phyloP scores from a whole-genome alignment of 2,329 filamentous ascomycete species.

The Aspergillus spinulosporus region DNA sequence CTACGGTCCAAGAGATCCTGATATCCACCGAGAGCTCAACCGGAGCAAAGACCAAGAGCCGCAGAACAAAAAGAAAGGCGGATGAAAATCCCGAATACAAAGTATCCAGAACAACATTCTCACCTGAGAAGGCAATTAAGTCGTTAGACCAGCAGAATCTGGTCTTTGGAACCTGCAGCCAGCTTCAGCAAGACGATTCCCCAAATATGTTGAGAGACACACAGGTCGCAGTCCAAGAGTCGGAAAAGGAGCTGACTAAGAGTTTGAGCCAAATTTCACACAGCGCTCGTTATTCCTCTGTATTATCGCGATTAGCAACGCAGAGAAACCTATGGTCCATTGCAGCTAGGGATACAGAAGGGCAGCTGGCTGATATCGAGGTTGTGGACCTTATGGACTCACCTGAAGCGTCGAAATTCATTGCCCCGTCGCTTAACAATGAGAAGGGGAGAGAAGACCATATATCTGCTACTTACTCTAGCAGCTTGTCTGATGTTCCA shows the following conservation, averaged over 20 bases:
- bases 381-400: conserved; percentile 60
- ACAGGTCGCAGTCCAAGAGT: conserved; percentile 34
- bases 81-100: conserved; percentile 27
- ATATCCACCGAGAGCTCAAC: conserved; percentile 1
- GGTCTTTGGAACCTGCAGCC: conserved; percentile 83
- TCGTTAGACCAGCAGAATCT: conserved; percentile 71
- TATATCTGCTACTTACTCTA: not conserved
- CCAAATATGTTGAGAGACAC: conserved; percentile 54
- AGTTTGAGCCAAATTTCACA: not conserved
- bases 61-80: conserved; percentile 21
- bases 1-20: conserved; percentile 10
- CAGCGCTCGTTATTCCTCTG: conserved; percentile 11
- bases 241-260: conserved; percentile 25
- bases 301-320: conserved; percentile 29
- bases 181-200: conserved; percentile 72
- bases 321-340: conserved; percentile 66
- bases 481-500: not conserved
- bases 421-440: conserved; percentile 10
- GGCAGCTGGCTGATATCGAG: conserved; percentile 64
- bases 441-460: not conserved
- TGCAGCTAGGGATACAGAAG: conserved; percentile 65
- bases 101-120: conserved; percentile 57
- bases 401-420: conserved; percentile 16
- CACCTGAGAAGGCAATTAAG: conserved; percentile 66
- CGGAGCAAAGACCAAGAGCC: not conserved